Conservation (phyloP, 495 filamentous ascomycete genomes). For the Aspergillus saccharolyticus region DNA sequence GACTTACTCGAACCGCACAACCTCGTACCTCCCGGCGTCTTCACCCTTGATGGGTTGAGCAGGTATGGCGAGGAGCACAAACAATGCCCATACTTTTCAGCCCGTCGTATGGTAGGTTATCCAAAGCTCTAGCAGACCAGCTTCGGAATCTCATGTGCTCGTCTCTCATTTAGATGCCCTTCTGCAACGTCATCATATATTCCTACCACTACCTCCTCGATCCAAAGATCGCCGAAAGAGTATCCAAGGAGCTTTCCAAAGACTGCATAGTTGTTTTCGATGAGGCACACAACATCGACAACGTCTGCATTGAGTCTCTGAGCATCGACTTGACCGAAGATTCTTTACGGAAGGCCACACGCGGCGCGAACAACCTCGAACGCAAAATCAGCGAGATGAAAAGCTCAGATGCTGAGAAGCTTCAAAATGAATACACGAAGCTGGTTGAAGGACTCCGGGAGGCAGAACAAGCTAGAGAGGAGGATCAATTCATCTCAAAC, state of each 20-base stretch:
- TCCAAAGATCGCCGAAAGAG: constrained; percentile 95
- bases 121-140: not conserved
- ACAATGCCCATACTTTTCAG: constrained; percentile 96
- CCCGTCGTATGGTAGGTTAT: constrained; percentile 77
- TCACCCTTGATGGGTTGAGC: constrained; percentile 85
- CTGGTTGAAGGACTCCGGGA: constrained; percentile 88
- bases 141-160: constrained; percentile 2
- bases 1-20: constrained; percentile 93
- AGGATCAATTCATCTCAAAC: constrained; percentile 96
- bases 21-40: constrained; percentile 86
- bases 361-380: constrained; percentile 86
- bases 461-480: constrained; percentile 79
- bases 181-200: constrained; percentile 98
- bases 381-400: constrained; percentile 90
- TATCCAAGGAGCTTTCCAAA: constrained; percentile 93
- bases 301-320: constrained; percentile 96
- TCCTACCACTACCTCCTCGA: constrained; percentile 98
- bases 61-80: constrained; percentile 91
- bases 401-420: constrained; percentile 80
- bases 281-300: constrained; percentile 99
- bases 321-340: constrained; percentile 97
- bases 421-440: constrained; percentile 93
- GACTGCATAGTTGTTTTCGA: constrained; percentile 99
- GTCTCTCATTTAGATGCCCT: constrained; percentile 67
- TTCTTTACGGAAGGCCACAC: constrained; percentile 78